A percentile compares a stretch with the other conserved stretches of the same genome.
Evolutionary conservation across 1,284 basidiomycete genomes (phyloP).

Genomic region (Ceratobasidium sp.): DNA sequence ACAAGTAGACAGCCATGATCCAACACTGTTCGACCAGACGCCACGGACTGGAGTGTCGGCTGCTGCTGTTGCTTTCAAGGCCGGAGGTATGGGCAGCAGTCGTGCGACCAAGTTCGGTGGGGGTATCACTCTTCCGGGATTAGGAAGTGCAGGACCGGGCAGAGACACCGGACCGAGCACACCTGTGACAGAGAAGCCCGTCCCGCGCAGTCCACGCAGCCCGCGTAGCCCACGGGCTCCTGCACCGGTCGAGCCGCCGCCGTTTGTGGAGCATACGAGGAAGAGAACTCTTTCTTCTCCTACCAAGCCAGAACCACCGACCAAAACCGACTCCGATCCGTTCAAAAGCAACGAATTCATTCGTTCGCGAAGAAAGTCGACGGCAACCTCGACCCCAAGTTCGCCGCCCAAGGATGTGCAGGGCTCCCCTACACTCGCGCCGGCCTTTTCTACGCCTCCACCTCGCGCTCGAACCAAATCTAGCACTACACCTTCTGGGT

Average conservation of each 20-base stretch:
- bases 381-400: conserved; percentile 48
- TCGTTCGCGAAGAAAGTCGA: conserved; percentile 34
- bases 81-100: not conserved
- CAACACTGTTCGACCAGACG: conserved; percentile 51
- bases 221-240: conserved; percentile 21
- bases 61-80: conserved; percentile 53
- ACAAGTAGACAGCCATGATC: conserved; percentile 69
- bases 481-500: conserved; percentile 29
- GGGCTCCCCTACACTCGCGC: conserved; percentile 47
- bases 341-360: not conserved
- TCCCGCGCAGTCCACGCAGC: conserved; percentile 14
- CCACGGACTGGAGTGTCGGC: conserved; percentile 11
- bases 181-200: conserved; percentile 26
- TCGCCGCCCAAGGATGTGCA: conserved; percentile 46
- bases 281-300: conserved; percentile 28
- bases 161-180: conserved; percentile 12
- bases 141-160: not conserved
- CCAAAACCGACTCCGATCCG: not conserved
- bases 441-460: conserved; percentile 50
- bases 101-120: conserved; percentile 32
- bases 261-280: conserved; percentile 3
- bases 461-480: conserved; percentile 50
- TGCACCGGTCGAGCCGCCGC: conserved; percentile 18
- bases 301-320: conserved; percentile 1
- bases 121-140: conserved; percentile 37